A percentile compares a stretch with the other conserved stretches of the same genome.
phyloP scores from a whole-genome alignment of 2,329 filamentous ascomycete species.

The Elsinoe fawcettii region DNA sequence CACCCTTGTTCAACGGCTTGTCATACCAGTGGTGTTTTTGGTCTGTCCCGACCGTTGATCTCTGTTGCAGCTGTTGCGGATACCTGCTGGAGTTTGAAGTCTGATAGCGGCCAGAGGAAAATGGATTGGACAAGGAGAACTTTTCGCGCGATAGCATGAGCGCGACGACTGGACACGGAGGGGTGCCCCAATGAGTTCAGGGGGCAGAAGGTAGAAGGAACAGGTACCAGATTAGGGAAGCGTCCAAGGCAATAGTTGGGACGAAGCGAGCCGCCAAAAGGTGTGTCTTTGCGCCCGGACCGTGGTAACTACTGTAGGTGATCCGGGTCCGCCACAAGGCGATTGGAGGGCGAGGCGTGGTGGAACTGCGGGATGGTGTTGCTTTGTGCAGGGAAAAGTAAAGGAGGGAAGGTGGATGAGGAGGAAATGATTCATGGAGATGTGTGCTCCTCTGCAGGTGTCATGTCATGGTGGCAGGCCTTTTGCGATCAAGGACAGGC shows the following conservation, averaged over 20 bases:
- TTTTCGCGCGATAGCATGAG: slow-evolving; percentile 14
- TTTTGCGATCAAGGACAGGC: background rate
- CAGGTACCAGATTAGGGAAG: slow-evolving; percentile 13
- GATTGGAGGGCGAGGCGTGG: slow-evolving; percentile 11
- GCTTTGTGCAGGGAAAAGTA: slow-evolving; percentile 14
- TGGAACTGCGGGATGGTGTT: slow-evolving; percentile 6
- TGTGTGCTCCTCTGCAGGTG: too few species aligned
- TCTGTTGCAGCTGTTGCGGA: slow-evolving; percentile 11
- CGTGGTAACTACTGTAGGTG: background rate
- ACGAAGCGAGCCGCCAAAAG: slow-evolving; percentile 13
- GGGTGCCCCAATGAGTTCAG: background rate
- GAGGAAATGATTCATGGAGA: background rate
- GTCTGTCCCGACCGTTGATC: background rate
- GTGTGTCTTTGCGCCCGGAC: slow-evolving; percentile 14
- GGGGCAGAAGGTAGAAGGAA: slow-evolving; percentile 1
- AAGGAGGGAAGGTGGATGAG: slow-evolving; percentile 3
- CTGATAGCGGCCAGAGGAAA: slow-evolving; percentile 14
- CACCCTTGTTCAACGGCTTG: slow-evolving; percentile 14
- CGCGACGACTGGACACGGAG: background rate
- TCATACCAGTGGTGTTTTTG: slow-evolving; percentile 14
- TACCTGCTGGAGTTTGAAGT: slow-evolving; percentile 14
- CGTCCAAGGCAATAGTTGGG: slow-evolving; percentile 15
- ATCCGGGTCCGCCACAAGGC: background rate
- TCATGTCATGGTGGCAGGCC: too few species aligned
- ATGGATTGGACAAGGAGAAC: slow-evolving; percentile 15